Conservation (phyloP, 2,329 filamentous ascomycete species). For the Tolypocladium inflatum region DNA sequence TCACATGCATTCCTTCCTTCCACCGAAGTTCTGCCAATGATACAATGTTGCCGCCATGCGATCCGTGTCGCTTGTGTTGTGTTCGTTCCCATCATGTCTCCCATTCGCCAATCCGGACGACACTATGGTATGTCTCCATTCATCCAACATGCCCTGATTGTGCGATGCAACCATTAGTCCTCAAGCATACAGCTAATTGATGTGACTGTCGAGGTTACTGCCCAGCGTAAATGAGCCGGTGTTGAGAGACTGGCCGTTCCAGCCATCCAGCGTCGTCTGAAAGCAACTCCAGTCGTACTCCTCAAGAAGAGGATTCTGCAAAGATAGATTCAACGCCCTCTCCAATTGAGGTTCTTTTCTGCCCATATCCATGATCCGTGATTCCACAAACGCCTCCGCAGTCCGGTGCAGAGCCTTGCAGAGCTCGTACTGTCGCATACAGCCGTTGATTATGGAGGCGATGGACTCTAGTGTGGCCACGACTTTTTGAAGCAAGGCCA, state of each 20-base stretch:
- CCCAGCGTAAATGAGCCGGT: neutral
- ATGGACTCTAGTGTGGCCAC: neutral
- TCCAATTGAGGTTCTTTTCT: neutral
- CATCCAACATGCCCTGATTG: neutral
- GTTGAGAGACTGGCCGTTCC: neutral
- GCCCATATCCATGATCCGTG: neutral
- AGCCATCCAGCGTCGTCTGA: neutral
- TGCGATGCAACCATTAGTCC: neutral
- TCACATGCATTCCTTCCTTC: too few species aligned
- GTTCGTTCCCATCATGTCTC: neutral
- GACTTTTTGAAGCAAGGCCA: slow-evolving; percentile 1
- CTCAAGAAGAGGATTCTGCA: neutral
- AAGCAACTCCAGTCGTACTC: neutral
- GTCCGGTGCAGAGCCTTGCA: neutral
- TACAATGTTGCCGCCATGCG: too few species aligned
- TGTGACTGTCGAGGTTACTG: neutral
- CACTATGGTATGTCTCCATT: neutral
- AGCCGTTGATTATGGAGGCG: neutral
- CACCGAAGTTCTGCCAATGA: too few species aligned
- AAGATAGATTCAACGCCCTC: neutral
- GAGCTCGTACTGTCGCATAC: neutral
- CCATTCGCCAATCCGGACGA: neutral
- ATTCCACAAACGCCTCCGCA: neutral
- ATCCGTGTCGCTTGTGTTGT: too few species aligned
- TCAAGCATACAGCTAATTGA: neutral